These are phyloP conservation scores for Phytophthora pistaciae DNA, from an alignment of 352 stramenopile genomes.

Conservation along the genomic window DNA sequence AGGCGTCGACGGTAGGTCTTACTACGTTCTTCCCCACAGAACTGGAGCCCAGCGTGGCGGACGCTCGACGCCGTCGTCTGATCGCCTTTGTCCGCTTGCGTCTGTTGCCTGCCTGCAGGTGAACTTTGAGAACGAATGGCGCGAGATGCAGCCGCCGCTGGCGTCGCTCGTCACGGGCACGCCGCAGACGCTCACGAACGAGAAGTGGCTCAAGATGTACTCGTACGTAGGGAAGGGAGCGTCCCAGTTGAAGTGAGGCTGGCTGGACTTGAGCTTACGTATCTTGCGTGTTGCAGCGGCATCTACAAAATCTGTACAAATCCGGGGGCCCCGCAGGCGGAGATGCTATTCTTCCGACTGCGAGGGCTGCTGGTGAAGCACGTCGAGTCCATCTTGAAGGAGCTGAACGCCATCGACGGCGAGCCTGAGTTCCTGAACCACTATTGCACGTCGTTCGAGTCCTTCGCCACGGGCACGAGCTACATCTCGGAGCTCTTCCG, in stretches of 20 bases:
- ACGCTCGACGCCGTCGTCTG: conserved; percentile 1
- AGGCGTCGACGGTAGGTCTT: conserved; percentile 69
- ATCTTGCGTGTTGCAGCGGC: conserved; percentile 41
- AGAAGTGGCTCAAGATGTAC: conserved; percentile 91
- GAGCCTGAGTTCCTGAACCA: conserved; percentile 73
- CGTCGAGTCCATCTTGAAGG: conserved; percentile 69
- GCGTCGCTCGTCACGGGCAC: conserved; percentile 76
- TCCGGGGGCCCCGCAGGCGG: conserved; percentile 76
- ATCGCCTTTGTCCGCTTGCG: conserved; percentile 5
- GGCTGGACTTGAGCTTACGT: too few relatives aligned
- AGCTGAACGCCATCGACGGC: conserved; percentile 64
- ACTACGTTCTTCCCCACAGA: too few relatives aligned
- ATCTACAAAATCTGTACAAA: conserved; percentile 93
- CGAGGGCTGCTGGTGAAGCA: conserved; percentile 74
- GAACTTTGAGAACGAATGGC: conserved; percentile 88
- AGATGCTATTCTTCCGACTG: conserved; percentile 87
- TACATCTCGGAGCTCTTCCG: conserved; percentile 89
- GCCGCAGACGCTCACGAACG: conserved; percentile 76
- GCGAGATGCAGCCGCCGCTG: conserved; percentile 83
- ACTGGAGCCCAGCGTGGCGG: neutral
- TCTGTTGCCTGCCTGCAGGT: conserved; percentile 52
- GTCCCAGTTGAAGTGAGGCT: neutral
- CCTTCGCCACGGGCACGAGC: conserved; percentile 75
- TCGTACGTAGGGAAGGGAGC: conserved; percentile 58
- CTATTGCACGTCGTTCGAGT: conserved; percentile 77